A percentile compares a stretch with the other conserved stretches of the same genome.
Evolutionary conservation across 1,284 basidiomycete genomes (phyloP).

Genomic region (Cystobasidium slooffiae): DNA sequence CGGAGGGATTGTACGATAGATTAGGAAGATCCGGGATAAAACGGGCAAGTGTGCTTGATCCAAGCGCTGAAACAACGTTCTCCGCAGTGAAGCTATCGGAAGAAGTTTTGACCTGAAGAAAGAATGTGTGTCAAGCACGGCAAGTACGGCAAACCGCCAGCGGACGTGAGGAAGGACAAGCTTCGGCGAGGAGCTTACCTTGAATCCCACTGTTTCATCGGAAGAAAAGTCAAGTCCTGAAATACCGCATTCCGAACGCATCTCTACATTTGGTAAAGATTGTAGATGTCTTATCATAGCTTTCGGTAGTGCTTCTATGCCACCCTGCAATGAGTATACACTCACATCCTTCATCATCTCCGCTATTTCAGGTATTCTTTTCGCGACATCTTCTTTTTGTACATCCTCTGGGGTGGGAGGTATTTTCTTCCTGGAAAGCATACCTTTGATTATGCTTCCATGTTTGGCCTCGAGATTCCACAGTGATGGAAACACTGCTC

Average conservation of each 20-base stretch:
- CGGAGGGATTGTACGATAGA: constrained; percentile 56
- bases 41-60: constrained; percentile 49
- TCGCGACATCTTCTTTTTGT: constrained; percentile 47
- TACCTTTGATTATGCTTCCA: constrained; percentile 72
- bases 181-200: constrained; percentile 43
- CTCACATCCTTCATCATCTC: constrained; percentile 67
- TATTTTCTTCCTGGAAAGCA: constrained; percentile 58
- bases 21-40: constrained; percentile 60
- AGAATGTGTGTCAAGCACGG: not conserved
- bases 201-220: constrained; percentile 50
- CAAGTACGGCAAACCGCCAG: not conserved
- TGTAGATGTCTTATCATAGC: constrained; percentile 64
- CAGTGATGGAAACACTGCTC: constrained; percentile 74
- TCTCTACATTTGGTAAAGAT: constrained; percentile 64
- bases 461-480: constrained; percentile 68
- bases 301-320: constrained; percentile 71
- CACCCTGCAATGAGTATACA: constrained; percentile 79
- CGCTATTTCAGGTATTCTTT: constrained; percentile 62
- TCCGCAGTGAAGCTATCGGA: constrained; percentile 9
- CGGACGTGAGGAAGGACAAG: not conserved
- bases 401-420: constrained; percentile 45
- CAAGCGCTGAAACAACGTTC: constrained; percentile 49
- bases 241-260: constrained; percentile 62
- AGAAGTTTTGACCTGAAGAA: not conserved
- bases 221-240: constrained; percentile 57